A percentile compares a stretch with the other conserved stretches of the same genome.
Conservation (phyloP, 2,329 filamentous ascomycete genomes). For the Neurospora sp. region DNA sequence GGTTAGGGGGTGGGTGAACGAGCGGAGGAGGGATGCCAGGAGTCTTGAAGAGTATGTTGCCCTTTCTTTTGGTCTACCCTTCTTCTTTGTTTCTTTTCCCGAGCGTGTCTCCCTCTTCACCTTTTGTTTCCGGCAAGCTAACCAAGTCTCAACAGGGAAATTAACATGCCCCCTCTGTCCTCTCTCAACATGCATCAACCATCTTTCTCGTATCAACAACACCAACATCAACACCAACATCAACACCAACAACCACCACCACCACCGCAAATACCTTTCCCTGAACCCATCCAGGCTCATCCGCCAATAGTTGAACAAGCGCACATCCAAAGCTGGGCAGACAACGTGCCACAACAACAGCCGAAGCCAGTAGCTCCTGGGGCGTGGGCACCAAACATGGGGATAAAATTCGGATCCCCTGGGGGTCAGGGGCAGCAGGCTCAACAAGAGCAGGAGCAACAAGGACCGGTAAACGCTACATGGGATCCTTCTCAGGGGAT, state of each 20-base stretch:
- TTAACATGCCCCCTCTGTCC: slow-evolving; percentile 41
- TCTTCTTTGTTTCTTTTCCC: slow-evolving; percentile 5
- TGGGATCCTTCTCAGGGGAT: slow-evolving; percentile 53
- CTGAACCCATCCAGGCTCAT: slow-evolving; percentile 14
- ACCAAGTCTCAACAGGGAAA: slow-evolving; percentile 28
- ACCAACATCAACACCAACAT: slow-evolving; percentile 4
- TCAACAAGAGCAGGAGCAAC: slow-evolving; percentile 7
- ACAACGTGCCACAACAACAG: slow-evolving; percentile 44
- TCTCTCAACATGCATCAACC: slow-evolving; percentile 29
- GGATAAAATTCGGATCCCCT: slow-evolving; percentile 59
- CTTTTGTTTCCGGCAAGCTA: neutral
- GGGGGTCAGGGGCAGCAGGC: slow-evolving; percentile 20
- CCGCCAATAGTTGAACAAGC: slow-evolving; percentile 29
- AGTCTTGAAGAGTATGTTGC: slow-evolving; percentile 59
- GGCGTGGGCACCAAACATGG: slow-evolving; percentile 73
- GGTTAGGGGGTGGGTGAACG: slow-evolving; percentile 70
- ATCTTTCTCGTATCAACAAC: slow-evolving; percentile 4
- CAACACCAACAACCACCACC: slow-evolving; percentile 12
- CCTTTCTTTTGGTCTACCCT: neutral
- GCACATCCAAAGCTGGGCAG: slow-evolving; percentile 49
- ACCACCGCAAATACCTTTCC: slow-evolving; percentile 22
- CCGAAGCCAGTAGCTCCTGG: slow-evolving; percentile 38
- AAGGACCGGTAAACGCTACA: slow-evolving; percentile 27
- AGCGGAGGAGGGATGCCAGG: slow-evolving; percentile 70
- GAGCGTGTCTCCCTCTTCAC: no score